Base-by-base conservation (phyloP, 257 asterid genomes). In the Solanum chaucha region DNA sequence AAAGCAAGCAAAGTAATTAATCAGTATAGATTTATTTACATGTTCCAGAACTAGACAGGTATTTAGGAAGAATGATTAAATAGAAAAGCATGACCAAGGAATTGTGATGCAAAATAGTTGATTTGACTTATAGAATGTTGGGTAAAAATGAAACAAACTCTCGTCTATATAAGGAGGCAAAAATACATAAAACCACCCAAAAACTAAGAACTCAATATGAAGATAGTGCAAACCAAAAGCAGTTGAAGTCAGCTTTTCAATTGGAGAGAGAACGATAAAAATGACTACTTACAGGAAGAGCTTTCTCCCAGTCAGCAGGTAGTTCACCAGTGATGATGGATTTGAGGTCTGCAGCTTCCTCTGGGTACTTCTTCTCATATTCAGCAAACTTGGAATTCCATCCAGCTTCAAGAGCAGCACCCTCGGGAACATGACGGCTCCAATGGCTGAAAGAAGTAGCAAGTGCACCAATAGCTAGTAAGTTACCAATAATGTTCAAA, bases 381-480 rank as follows among this genome's bases (percentile, higher is more conserved):
- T 93, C 98, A 9, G 97, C 94, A 87, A 94, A 96, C 88, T 93
- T 97, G 86, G 99, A 89, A 85, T 94, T 96, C 99, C 99, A 97
- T 87, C 95, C 97, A 86, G 97, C 92, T 94, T 95, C 99, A 84
- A 90, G 83, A 77, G 96, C 89, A 89, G 99, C 99, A 64, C 99
- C 99, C 24, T 89, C 92, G 8, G 99, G 89, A 83, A 83, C 46
- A 86, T 94, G 99, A 35, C 95, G 94, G 92, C 98, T 90, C 99
- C 99, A 97, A 80, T 97, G 98, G 87, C 99, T 97, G 88, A 89
- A 90, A 83, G 26, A 88, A 86, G 65, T 73, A 87, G 67, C 32
- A 86, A 68, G 83, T 48, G 80, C 75, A 88, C 88, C 85, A 87
- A 44, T 83, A 77, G 58, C 51, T 82, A 81, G 41, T 87, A 61